phyloP scores from a whole-genome alignment of 108 stramenopile species.

The Thalassiosira profunda region DNA sequence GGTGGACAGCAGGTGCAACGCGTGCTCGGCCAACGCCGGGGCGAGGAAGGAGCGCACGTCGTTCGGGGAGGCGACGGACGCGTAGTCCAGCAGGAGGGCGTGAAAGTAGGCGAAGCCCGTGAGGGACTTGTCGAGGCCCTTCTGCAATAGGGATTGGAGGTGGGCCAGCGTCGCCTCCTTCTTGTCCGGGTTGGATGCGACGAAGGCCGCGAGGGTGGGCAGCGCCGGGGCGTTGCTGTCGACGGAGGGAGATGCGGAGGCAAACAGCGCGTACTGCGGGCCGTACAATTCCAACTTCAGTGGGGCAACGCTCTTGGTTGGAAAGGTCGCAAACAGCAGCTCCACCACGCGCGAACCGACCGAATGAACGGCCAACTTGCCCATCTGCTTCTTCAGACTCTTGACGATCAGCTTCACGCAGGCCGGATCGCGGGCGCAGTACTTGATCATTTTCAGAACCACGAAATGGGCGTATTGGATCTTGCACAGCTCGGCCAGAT shows the following conservation, averaged over 20 bases:
- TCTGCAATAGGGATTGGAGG: constrained; percentile 69
- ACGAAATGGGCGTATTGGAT: constrained; percentile 94
- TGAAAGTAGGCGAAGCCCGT: constrained; percentile 87
- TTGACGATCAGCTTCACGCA: constrained; percentile 75
- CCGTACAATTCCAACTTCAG: constrained; percentile 93
- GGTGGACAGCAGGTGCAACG: constrained; percentile 86
- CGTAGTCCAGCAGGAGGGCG: constrained; percentile 78
- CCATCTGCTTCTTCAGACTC: constrained; percentile 81
- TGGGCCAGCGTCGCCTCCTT: constrained; percentile 61
- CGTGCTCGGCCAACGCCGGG: constrained; percentile 78
- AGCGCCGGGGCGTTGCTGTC: constrained; percentile 33
- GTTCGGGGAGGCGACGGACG: constrained; percentile 57
- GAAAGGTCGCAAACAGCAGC: constrained; percentile 75
- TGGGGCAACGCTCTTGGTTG: constrained; percentile 61
- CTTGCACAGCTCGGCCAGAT: constrained; percentile 84
- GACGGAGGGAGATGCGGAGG: constrained; percentile 28
- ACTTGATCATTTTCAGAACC: constrained; percentile 91
- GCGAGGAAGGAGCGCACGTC: constrained; percentile 70
- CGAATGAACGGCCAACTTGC: constrained; percentile 88
- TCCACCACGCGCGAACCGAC: constrained; percentile 90
- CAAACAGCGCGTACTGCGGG: constrained; percentile 85
- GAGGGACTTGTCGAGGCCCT: constrained; percentile 87
- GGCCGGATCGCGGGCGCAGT: constrained; percentile 65
- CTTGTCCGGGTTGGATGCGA: constrained; percentile 68
- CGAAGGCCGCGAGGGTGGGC: constrained; percentile 42